These are phyloP conservation scores for Persicaria tinctoria DNA, from an alignment of 148 eudicot species.

Conservation along the genomic window DNA sequence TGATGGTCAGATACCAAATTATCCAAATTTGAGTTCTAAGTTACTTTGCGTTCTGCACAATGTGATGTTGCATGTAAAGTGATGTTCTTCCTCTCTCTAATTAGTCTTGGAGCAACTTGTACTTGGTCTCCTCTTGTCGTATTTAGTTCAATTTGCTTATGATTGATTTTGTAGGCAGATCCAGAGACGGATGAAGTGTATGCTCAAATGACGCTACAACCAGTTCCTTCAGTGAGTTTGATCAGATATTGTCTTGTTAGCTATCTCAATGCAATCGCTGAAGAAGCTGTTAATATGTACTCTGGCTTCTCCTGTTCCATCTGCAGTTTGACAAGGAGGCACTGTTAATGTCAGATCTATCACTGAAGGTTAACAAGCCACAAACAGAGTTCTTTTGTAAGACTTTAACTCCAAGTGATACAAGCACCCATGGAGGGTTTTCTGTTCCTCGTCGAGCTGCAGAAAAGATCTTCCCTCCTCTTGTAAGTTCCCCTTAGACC, in stretches of 20 bases:
- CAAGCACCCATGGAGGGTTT: slow-evolving; percentile 99
- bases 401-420: slow-evolving; percentile 97
- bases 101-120: background rate
- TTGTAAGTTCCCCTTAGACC: slow-evolving; percentile 40
- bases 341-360: slow-evolving; percentile 80
- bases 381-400: slow-evolving; percentile 93
- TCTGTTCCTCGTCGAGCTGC: slow-evolving; percentile 99
- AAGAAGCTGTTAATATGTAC: slow-evolving; percentile 1
- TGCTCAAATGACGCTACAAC: slow-evolving; percentile 97
- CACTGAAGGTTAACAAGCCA: slow-evolving; percentile 74
- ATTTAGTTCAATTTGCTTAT: slow-evolving; percentile 6
- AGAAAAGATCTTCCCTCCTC: slow-evolving; percentile 85
- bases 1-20: slow-evolving; percentile 80
- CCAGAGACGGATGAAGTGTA: slow-evolving; percentile 99
- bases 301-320: slow-evolving; percentile 9
- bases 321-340: slow-evolving; percentile 93
- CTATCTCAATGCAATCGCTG: background rate
- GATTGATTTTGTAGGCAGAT: slow-evolving; percentile 63
- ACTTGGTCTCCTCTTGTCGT: background rate
- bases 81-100: background rate
- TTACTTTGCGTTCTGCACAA: slow-evolving; percentile 80
- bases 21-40: slow-evolving; percentile 88
- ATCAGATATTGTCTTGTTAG: background rate
- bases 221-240: slow-evolving; percentile 68
- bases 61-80: slow-evolving; percentile 76